Base-by-base conservation (phyloP, 2,329 filamentous ascomycete genomes). In the Alternaria ventricosa region DNA sequence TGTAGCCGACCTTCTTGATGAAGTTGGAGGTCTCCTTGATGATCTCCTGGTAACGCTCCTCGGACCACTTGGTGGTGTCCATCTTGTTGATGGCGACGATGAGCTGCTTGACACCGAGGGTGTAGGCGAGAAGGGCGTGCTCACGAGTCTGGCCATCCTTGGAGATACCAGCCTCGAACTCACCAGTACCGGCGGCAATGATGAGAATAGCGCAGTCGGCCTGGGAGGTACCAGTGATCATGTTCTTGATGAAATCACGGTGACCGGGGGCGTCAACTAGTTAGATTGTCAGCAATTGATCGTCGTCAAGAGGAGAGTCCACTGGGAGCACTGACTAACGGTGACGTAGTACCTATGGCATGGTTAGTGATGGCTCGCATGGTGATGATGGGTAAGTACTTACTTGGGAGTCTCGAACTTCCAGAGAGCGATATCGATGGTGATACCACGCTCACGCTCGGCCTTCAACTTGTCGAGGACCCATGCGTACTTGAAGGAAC, bases 231-330 rank as follows among this genome's bases (percentile, higher is more conserved):
- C 96, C 96, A 92, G 96, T 98, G 86, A 99, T 99, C 96, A 99
- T 99, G 94, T 98, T 99, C 95, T 99, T 99, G 93, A 99, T 98
- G 90, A 98, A 99, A 84, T 99, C 96, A 96, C 96, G 95, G 88
- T 99, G 96, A 87, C 96, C 96, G 82, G 96, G 96, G 85, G 96
- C 96, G 83, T 99, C 76, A 56, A 56, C 33, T 58, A 28, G 74
- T 65, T 77, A 75, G 69, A 50, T 7, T 45, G 58, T 59, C 12
- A 62, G 61, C 57, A 44, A 12, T 5, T 20, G 44, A 45, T 45
- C 8, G 10, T 55, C 33, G 15, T 43, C 33, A 44, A 51, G 30
- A 46, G 18, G 8, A 54, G 41, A 23, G n/a, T 44, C 45, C 23
- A 25, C n/a, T 51, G 36, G n/a, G 18, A 11, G 13, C 15, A 49